These are phyloP conservation scores for Massospora cicadina DNA, from an alignment of 371 early-diverging fungal genomes.

Conservation along the genomic window DNA sequence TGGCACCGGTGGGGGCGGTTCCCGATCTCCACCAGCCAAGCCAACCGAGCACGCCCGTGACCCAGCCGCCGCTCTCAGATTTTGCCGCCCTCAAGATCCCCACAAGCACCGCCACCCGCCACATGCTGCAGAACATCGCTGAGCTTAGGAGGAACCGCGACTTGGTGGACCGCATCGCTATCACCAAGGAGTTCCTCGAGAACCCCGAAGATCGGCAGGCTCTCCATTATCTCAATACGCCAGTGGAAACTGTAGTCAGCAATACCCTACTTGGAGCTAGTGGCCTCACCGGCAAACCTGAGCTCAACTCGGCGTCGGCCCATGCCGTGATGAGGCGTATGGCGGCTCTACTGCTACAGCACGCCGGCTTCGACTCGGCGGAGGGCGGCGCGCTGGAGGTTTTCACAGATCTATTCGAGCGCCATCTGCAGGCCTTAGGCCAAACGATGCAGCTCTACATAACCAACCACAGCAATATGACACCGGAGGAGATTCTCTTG, in stretches of 20 bases:
- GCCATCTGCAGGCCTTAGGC: slow-evolving; percentile 66
- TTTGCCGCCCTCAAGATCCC: background rate
- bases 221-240: background rate
- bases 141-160: background rate
- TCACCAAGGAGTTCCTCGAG: background rate
- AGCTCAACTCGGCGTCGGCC: slow-evolving; percentile 20
- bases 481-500: slow-evolving; percentile 64
- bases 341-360: slow-evolving; percentile 45
- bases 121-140: background rate
- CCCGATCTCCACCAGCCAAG: background rate
- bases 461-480: slow-evolving; percentile 57
- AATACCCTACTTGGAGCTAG: background rate
- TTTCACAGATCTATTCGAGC: slow-evolving; percentile 54
- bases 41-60: background rate
- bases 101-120: background rate
- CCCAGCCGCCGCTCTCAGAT: background rate
- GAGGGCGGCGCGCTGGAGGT: slow-evolving; percentile 40
- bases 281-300: background rate
- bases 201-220: background rate
- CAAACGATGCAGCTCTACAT: slow-evolving; percentile 57
- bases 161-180: background rate
- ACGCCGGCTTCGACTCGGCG: slow-evolving; percentile 74
- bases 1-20: background rate
- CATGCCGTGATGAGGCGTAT: slow-evolving; percentile 39
- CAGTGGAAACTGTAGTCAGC: background rate